phyloP scores from a whole-genome alignment of 345 rosid genomes.

The Conringia planisiliqua region DNA sequence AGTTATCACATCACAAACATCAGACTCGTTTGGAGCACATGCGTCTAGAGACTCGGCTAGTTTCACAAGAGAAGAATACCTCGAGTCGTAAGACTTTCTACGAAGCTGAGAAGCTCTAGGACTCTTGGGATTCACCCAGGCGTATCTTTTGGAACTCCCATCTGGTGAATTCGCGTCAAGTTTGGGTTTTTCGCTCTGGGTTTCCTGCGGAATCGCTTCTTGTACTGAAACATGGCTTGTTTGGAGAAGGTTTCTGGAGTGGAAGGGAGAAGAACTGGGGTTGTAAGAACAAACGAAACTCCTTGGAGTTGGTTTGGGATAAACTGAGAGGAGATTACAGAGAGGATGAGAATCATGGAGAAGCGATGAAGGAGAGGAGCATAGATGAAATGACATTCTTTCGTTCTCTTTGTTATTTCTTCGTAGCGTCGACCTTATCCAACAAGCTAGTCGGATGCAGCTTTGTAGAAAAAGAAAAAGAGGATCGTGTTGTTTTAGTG shows the following conservation, averaged over 20 bases:
- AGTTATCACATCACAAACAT: conserved; percentile 41
- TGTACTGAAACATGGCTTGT: conserved; percentile 49
- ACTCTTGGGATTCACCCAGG: conserved; percentile 87
- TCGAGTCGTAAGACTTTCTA: conserved; percentile 61
- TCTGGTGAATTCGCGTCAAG: conserved; percentile 29
- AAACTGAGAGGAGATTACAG: conserved; percentile 34
- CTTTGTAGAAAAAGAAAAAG: neutral
- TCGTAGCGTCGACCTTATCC: conserved; percentile 31
- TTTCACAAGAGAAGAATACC: conserved; percentile 66
- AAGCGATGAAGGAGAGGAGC: conserved; percentile 50
- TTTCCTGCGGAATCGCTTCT: conserved; percentile 36
- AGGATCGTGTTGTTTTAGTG: neutral
- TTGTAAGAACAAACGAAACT: conserved; percentile 26
- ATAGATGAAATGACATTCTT: conserved; percentile 52
- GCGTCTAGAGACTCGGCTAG: conserved; percentile 58
- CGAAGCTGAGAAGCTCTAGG: conserved; percentile 69
- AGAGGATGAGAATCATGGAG: conserved; percentile 40
- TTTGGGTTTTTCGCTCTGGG: conserved; percentile 10
- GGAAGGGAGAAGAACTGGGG: conserved; percentile 24
- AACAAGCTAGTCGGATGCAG: neutral
- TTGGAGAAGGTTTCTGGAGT: conserved; percentile 37
- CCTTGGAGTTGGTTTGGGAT: conserved; percentile 34
- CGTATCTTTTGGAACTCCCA: conserved; percentile 39
- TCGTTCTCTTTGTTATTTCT: neutral
- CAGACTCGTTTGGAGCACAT: conserved; percentile 39